Conservation (phyloP, 176 grass and related monocot species). For the Puya raimondii region DNA sequence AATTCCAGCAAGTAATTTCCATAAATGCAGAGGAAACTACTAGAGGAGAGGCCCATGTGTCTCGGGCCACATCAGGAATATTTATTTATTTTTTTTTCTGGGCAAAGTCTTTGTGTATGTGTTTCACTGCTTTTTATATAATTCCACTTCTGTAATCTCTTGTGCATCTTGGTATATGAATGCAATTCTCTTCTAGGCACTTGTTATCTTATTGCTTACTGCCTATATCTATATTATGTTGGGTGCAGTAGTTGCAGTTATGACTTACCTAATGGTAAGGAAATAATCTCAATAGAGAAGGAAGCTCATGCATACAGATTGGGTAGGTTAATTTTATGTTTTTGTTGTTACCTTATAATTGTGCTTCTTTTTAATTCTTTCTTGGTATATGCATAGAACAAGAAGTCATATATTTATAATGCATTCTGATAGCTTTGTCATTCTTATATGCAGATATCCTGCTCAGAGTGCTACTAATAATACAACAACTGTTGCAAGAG, state of each 20-base stretch:
- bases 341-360: neutral
- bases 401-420: neutral
- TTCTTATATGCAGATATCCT: conserved; percentile 51
- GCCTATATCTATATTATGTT: neutral
- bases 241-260: conserved; percentile 61
- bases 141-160: too few species aligned
- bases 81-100: too few species aligned
- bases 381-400: neutral
- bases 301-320: conserved; percentile 50
- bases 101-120: too few species aligned
- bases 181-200: neutral
- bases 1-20: too few species aligned
- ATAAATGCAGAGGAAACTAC: too few species aligned
- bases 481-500: conserved; percentile 74
- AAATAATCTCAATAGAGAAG: conserved; percentile 56
- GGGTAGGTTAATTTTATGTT: conserved; percentile 30
- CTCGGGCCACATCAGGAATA: too few species aligned
- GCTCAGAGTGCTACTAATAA: conserved; percentile 58
- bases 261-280: conserved; percentile 50
- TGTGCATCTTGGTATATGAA: neutral
- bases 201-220: neutral
- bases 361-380: neutral
- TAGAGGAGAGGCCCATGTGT: too few species aligned
- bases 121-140: too few species aligned
- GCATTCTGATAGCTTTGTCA: neutral